phyloP scores from a whole-genome alignment of 768 basidiomycete genomes.

The Boletus rubescentipes region DNA sequence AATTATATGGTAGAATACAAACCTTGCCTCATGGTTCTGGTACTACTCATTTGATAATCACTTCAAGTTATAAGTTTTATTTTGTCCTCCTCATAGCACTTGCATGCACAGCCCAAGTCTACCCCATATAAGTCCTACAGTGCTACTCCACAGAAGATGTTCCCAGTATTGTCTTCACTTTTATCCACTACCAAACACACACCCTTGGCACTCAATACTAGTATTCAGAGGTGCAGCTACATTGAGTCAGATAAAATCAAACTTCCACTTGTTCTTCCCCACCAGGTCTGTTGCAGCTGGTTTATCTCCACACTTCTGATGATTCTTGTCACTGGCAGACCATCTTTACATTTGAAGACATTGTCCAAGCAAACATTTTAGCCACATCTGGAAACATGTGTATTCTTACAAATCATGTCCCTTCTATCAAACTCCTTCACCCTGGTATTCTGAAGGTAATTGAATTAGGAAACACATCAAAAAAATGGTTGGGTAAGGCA shows the following conservation, averaged over 20 bases:
- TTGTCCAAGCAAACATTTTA: conserved; percentile 92
- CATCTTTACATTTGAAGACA: conserved; percentile 87
- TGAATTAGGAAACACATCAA: conserved; percentile 70
- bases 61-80: no score
- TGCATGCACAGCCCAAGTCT: no score
- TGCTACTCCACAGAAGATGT: conserved; percentile 46
- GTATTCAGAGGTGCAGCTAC: conserved; percentile 75
- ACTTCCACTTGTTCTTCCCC: conserved; percentile 91
- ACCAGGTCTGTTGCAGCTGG: conserved; percentile 64
- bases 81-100: no score
- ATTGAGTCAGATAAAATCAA: conserved; percentile 92
- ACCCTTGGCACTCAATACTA: conserved; percentile 44
- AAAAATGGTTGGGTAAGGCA: conserved; percentile 95
- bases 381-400: conserved; percentile 98
- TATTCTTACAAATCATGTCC: conserved; percentile 97
- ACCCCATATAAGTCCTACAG: no score
- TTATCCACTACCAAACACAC: conserved; percentile 61
- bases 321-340: conserved; percentile 55
- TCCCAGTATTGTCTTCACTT: conserved; percentile 68
- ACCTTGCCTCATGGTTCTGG: no score
- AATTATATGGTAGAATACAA: no score
- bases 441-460: conserved; percentile 95
- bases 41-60: no score
- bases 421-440: conserved; percentile 93
- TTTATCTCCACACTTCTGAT: conserved; percentile 12